Conservation (phyloP, 106 monocot species). For the Amphibolis antarctica region DNA sequence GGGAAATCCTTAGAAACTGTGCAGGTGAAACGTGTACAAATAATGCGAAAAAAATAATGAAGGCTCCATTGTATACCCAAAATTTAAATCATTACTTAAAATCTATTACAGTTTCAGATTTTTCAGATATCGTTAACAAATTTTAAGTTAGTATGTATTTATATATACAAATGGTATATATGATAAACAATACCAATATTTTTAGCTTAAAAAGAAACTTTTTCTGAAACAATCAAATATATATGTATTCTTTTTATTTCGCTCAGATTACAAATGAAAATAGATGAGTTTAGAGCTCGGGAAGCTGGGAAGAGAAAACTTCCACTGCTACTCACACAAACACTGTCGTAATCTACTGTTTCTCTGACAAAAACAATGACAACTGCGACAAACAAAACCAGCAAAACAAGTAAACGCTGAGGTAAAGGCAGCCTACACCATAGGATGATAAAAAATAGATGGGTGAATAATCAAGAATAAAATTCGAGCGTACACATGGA, state of each 20-base stretch:
- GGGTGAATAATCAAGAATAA: neutral
- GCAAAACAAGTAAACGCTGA: constrained; percentile 1
- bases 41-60: too few species aligned
- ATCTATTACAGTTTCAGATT: too few species aligned
- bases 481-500: constrained; percentile 1
- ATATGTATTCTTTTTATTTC: neutral
- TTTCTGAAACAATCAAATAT: too few species aligned
- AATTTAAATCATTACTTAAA: too few species aligned
- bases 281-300: neutral
- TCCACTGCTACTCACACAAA: neutral
- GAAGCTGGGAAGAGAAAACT: neutral
- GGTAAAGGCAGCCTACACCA: neutral
- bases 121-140: too few species aligned
- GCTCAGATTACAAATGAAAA: neutral
- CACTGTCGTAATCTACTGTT: neutral
- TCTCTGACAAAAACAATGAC: constrained; percentile 6
- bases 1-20: too few species aligned
- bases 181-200: too few species aligned
- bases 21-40: too few species aligned
- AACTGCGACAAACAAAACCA: neutral
- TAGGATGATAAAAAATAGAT: neutral
- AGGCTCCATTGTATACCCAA: too few species aligned
- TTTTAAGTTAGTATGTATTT: too few species aligned
- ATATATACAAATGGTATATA: too few species aligned
- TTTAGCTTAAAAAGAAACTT: too few species aligned